Base-by-base conservation (phyloP, 2,329 filamentous ascomycete genomes). In the Fusarium sp. region DNA sequence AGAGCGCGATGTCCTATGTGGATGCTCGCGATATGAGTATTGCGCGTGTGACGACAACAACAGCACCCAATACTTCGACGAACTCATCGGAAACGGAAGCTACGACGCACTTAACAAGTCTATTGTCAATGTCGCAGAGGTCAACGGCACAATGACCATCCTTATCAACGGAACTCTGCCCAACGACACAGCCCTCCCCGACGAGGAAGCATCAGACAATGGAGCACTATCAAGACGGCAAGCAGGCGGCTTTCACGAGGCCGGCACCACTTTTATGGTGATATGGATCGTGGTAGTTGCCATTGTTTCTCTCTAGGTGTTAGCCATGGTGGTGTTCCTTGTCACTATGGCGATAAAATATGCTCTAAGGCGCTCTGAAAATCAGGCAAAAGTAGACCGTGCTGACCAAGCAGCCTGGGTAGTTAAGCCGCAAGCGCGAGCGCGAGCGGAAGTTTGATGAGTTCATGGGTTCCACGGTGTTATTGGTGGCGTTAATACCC, bases 91-190 rank as follows among this genome's bases (percentile, higher is more conserved):
- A 61, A 88, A 92, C 78, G 91, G 90, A 42, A 90, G 86, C 70
- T 91, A 91, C 73, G 78, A 79, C 7, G 82, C 79, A 6, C 83
- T 93, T 58, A 91, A 94, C 82, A 86, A 89, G 75, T 86, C 85
- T 1, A 74, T 94, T 5, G 86, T 93, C 63, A 87, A 85, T 18
- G 87, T 95, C 3, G 88, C 87, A 6, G 65, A 79, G 28, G 79
- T 92, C 68, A 91, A 93, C 62, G 90, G 90, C 55, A 91, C 87
- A 3, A 82, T 82, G 70, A 91, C 89, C 3, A 87, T 96, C 41
- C 84, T 93, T 35, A 83, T 95, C 79, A 94, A 95, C 79, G 93
- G 93, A n/a, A 93, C 91, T 0, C 83, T 95, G 7, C 88, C 91
- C 78, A 94, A 95, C 77, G 93, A 89, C 54, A 92, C 91, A 2